phyloP scores from a whole-genome alignment of 2,329 filamentous ascomycete genomes.

The Diaporthe citrichinensis region DNA sequence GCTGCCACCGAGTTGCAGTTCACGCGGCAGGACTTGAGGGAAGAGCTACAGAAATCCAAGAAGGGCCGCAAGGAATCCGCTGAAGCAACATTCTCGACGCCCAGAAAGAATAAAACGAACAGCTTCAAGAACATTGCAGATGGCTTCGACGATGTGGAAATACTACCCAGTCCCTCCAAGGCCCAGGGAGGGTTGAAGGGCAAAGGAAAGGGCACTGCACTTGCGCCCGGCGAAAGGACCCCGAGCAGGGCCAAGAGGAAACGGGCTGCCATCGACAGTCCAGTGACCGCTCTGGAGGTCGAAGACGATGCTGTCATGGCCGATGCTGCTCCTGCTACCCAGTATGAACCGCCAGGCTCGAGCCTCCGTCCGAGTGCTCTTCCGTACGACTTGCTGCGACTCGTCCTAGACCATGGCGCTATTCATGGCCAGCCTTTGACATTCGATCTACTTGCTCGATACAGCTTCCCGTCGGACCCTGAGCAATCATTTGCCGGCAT shows the following conservation, averaged over 20 bases:
- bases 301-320: constrained; percentile 55
- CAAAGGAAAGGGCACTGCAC: constrained; percentile 56
- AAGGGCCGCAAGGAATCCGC: constrained; percentile 58
- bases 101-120: constrained; percentile 69
- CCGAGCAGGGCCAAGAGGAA: constrained; percentile 82
- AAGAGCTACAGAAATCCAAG: constrained; percentile 65
- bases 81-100: constrained; percentile 64
- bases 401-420: constrained; percentile 74
- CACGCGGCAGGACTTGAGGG: constrained; percentile 77
- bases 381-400: constrained; percentile 60
- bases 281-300: constrained; percentile 72
- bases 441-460: constrained; percentile 77
- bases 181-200: constrained; percentile 54
- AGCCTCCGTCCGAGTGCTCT: constrained; percentile 44
- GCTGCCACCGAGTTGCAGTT: constrained; percentile 80
- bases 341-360: constrained; percentile 10
- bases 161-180: constrained; percentile 68
- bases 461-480: constrained; percentile 75
- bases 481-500: constrained; percentile 74
- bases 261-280: constrained; percentile 75
- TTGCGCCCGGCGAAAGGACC: constrained; percentile 64
- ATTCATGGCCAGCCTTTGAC: constrained; percentile 70
- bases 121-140: constrained; percentile 74
- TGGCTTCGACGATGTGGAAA: constrained; percentile 80
- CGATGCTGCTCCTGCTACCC: constrained; percentile 3